Conservation (phyloP, 2,329 filamentous ascomycete species). For the Bipolaris victoriae region DNA sequence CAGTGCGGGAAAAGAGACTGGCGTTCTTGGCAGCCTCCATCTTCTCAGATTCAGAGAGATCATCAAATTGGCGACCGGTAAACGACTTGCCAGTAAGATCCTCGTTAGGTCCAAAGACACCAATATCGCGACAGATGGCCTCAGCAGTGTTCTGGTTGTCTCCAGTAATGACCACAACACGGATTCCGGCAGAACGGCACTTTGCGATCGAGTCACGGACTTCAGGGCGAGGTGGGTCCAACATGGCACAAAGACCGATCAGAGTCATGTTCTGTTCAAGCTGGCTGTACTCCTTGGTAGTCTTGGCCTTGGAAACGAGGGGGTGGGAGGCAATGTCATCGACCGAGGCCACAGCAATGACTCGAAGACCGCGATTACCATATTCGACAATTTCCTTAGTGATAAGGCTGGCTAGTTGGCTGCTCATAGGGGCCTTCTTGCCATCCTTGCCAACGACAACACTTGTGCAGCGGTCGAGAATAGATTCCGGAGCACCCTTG, state of each 20-base stretch:
- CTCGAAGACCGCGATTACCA: conserved; percentile 88
- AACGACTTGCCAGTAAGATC: conserved; percentile 90
- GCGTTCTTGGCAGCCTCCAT: conserved; percentile 83
- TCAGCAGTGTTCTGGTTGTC: conserved; percentile 98
- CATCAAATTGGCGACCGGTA: conserved; percentile 94
- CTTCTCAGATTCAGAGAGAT: conserved; percentile 77
- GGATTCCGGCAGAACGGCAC: conserved; percentile 91
- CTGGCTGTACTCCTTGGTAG: conserved; percentile 80
- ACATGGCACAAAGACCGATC: conserved; percentile 91
- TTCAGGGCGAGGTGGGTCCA: conserved; percentile 93
- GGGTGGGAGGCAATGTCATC: conserved; percentile 75
- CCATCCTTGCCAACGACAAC: conserved; percentile 78
- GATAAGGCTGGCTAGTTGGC: conserved; percentile 72
- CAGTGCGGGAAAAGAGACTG: conserved; percentile 93
- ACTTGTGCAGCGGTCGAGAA: conserved; percentile 90
- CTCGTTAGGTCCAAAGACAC: conserved; percentile 83
- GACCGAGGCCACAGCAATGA: conserved; percentile 89
- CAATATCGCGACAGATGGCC: conserved; percentile 96
- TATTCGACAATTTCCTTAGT: conserved; percentile 84
- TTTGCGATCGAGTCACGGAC: conserved; percentile 84
- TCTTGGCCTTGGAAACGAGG: conserved; percentile 75
- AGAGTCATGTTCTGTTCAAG: conserved; percentile 95
- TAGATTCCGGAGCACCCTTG: conserved; percentile 93
- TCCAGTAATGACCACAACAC: conserved; percentile 96
- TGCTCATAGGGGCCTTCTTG: conserved; percentile 74